Evolutionary conservation across 345 rosid species (phyloP).

Genomic region (Bruguiera parviflora): DNA sequence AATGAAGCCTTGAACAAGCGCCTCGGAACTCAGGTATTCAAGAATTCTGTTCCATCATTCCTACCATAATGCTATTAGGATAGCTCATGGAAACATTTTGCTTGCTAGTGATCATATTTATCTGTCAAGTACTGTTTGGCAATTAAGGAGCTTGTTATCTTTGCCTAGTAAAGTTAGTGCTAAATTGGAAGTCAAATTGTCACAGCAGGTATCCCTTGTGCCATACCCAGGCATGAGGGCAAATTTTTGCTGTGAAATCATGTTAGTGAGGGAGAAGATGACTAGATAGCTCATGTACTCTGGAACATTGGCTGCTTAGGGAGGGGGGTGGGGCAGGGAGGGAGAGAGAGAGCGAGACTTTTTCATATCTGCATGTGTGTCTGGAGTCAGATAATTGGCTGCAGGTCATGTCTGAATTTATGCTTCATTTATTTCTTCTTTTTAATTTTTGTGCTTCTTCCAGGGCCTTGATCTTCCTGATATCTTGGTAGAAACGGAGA

Average conservation of each 20-base stretch:
- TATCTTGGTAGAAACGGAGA: conserved; percentile 77
- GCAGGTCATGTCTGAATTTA: conserved; percentile 9
- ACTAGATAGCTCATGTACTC: not conserved
- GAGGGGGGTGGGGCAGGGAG: too few species aligned
- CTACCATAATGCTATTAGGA: not conserved
- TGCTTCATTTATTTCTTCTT: conserved; percentile 2
- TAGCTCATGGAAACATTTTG: not conserved
- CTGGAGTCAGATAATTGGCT: not conserved
- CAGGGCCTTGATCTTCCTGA: conserved; percentile 86
- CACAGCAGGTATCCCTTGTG: too few species aligned
- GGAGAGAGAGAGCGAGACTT: too few species aligned
- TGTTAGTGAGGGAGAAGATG: not conserved
- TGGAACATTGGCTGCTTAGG: not conserved
- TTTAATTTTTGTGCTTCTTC: conserved; percentile 11
- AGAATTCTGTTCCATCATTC: not conserved
- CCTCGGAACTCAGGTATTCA: conserved; percentile 78
- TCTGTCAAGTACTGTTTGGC: not conserved
- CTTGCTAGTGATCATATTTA: not conserved
- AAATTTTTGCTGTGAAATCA: not conserved
- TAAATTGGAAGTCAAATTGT: too few species aligned
- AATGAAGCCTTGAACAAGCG: conserved; percentile 92
- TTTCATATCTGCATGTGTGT: not conserved
- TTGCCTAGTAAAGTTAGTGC: not conserved
- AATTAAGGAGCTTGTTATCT: not conserved
- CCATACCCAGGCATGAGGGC: not conserved